Percentiles rank a stretch among this genome's conserved stretches.
Evolutionary conservation across 192 early-diverging fungal genomes (phyloP).

Genomic region (Coemansia interrupta): DNA sequence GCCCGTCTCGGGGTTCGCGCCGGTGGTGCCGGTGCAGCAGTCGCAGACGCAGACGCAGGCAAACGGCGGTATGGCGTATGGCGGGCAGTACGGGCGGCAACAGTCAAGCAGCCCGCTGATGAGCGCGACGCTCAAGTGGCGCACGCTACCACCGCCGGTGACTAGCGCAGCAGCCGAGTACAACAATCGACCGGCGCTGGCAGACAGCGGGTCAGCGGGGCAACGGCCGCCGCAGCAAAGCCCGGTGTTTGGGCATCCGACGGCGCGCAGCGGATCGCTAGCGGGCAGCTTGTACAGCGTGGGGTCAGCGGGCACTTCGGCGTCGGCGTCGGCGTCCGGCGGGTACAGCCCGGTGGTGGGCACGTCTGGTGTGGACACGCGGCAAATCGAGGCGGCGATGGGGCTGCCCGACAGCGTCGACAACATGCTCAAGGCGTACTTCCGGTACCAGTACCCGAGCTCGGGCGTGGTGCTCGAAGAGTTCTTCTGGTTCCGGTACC

Average conservation of each 20-base stretch:
- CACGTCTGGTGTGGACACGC: conserved; percentile 24
- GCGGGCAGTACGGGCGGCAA: neutral
- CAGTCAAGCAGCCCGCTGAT: conserved; percentile 21
- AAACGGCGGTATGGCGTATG: neutral
- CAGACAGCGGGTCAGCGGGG: conserved; percentile 4
- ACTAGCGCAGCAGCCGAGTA: neutral
- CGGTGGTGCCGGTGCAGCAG: neutral
- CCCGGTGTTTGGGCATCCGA: neutral
- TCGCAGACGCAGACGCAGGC: conserved; percentile 1
- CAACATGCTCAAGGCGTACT: conserved; percentile 52
- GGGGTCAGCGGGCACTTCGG: conserved; percentile 13
- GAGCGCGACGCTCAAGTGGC: conserved; percentile 18
- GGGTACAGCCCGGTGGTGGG: conserved; percentile 30
- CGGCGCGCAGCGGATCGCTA: conserved; percentile 31
- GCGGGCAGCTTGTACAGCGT: conserved; percentile 31
- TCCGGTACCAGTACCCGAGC: conserved; percentile 51
- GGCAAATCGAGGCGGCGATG: conserved; percentile 40
- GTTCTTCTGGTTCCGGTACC: conserved; percentile 52
- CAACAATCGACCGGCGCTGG: no score
- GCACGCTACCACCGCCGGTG: conserved; percentile 17
- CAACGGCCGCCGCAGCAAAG: no score
- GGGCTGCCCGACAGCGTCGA: conserved; percentile 38
- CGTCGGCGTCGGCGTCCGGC: conserved; percentile 10
- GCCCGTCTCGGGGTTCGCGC: conserved; percentile 20
- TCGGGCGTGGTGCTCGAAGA: conserved; percentile 46